Conservation (phyloP, 2,329 filamentous ascomycete species). For the Chaetomium sp. region DNA sequence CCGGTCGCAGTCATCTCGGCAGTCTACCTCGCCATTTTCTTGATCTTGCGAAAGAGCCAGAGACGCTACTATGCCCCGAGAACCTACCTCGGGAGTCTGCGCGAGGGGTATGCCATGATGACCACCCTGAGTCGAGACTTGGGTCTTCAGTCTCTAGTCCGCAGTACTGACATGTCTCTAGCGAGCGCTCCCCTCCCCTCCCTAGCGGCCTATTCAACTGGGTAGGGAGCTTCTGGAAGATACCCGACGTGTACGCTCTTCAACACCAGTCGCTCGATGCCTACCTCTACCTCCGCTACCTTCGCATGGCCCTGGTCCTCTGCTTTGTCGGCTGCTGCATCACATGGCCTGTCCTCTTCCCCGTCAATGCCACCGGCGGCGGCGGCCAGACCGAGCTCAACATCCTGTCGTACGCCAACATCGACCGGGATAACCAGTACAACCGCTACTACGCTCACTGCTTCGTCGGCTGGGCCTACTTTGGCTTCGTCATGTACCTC, state of each 20-base stretch:
- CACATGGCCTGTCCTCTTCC: conserved; percentile 84
- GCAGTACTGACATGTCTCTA: conserved; percentile 32
- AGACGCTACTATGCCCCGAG: conserved; percentile 54
- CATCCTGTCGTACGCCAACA: conserved; percentile 76
- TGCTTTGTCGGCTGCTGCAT: conserved; percentile 82
- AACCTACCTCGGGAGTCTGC: conserved; percentile 52
- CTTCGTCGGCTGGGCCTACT: conserved; percentile 80
- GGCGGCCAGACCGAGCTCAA: conserved; percentile 68
- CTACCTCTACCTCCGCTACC: conserved; percentile 85
- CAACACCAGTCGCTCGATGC: conserved; percentile 91
- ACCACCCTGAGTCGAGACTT: neutral
- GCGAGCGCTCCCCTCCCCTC: conserved; percentile 60
- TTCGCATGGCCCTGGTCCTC: conserved; percentile 74
- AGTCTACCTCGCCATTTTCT: conserved; percentile 49
- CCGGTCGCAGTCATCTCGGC: conserved; percentile 44
- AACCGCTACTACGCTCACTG: conserved; percentile 80
- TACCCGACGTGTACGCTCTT: conserved; percentile 76
- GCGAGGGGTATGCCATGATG: conserved; percentile 41
- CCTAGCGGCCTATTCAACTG: conserved; percentile 67
- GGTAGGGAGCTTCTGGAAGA: conserved; percentile 66
- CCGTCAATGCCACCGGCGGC: conserved; percentile 83
- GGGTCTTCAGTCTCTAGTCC: neutral
- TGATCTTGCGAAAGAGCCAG: conserved; percentile 49
- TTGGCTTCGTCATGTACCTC: conserved; percentile 84
- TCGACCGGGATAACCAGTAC: conserved; percentile 53